These are phyloP conservation scores for Diplodia sapinea DNA, from an alignment of 2,329 filamentous ascomycete genomes.

Conservation along the genomic window DNA sequence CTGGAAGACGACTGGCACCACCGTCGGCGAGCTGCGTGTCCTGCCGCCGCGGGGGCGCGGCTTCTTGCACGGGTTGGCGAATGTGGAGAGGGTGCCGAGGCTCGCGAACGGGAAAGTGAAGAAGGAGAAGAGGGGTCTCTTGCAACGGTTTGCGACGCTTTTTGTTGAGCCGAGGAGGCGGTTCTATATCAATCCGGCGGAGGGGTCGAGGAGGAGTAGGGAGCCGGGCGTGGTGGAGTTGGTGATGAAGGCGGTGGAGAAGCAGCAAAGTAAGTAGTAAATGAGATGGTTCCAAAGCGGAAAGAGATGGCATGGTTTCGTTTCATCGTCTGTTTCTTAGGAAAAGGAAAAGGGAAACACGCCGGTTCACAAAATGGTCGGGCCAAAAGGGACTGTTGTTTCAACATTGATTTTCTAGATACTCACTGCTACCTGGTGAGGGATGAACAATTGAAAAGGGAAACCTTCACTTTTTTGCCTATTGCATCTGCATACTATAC, in stretches of 20 bases:
- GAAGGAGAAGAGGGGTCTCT: neutral
- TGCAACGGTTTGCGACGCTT: neutral
- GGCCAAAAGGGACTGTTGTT: neutral
- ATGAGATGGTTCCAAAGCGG: no score
- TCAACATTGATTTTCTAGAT: neutral
- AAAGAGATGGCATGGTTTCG: neutral
- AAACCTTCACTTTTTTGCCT: neutral
- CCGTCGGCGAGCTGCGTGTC: slow-evolving; percentile 41
- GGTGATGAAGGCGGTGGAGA: slow-evolving; percentile 23
- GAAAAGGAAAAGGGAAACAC: neutral
- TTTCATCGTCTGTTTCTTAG: no score
- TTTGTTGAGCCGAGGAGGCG: slow-evolving; percentile 7
- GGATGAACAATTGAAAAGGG: neutral
- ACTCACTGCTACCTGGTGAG: neutral
- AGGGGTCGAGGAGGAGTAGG: slow-evolving; percentile 13
- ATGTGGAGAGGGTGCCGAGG: slow-evolving; percentile 21
- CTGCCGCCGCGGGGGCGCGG: neutral
- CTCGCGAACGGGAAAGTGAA: neutral
- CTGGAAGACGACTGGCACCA: slow-evolving; percentile 40
- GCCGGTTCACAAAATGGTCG: neutral
- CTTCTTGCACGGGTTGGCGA: neutral
- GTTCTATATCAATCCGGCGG: slow-evolving; percentile 12
- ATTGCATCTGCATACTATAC: neutral
- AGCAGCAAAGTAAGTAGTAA: neutral
- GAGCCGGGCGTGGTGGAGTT: slow-evolving; percentile 17